These are phyloP conservation scores for Medicago lupulina DNA, from an alignment of 306 rosid genomes.

Conservation along the genomic window DNA sequence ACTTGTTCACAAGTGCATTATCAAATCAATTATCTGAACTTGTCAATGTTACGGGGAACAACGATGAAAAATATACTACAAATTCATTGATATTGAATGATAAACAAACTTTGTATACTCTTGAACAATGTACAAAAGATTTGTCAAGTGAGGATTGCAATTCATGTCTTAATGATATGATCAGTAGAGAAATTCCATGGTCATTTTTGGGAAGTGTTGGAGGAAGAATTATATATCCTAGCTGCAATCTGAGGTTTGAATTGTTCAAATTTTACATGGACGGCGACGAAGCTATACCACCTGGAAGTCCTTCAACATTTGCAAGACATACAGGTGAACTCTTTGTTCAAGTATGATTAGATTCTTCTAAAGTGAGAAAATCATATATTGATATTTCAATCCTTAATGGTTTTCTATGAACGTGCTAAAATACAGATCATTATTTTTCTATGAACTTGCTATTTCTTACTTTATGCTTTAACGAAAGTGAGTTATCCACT, in stretches of 20 bases:
- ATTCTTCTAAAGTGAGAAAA: too few species aligned
- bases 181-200: slow-evolving; percentile 13
- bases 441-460: too few species aligned
- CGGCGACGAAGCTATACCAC: neutral
- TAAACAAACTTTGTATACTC: slow-evolving; percentile 1
- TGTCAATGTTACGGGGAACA: neutral
- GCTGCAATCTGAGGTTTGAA: slow-evolving; percentile 37
- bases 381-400: too few species aligned
- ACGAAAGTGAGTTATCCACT: too few species aligned
- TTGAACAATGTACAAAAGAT: neutral
- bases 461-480: too few species aligned
- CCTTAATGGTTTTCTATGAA: too few species aligned
- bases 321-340: neutral
- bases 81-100: neutral
- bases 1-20: neutral
- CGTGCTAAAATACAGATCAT: too few species aligned
- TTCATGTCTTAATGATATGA: neutral
- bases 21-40: neutral
- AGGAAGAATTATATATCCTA: slow-evolving; percentile 14
- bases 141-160: neutral
- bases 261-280: neutral
- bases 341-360: too few species aligned
- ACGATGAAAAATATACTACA: neutral
- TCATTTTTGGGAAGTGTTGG: slow-evolving; percentile 19
- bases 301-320: neutral